Conservation (phyloP, 306 rosid genomes). For the Benincasa hispida region DNA sequence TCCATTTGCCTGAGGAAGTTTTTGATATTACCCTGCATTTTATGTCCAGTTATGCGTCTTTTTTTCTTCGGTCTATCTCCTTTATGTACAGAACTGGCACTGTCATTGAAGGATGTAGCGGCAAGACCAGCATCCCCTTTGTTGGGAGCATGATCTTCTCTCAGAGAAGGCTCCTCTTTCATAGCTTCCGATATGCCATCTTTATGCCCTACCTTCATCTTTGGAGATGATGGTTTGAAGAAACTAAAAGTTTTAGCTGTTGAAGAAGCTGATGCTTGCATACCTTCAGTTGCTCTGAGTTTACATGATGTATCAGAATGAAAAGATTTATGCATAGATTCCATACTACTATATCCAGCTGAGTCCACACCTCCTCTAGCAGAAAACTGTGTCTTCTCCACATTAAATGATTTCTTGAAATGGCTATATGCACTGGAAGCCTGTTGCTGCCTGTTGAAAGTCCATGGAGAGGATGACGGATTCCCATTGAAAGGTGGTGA, state of each 20-base stretch:
- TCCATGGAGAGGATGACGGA: constrained; percentile 20
- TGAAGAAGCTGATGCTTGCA: constrained; percentile 17
- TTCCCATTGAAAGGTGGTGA: constrained; percentile 20
- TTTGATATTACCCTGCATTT: constrained; percentile 11
- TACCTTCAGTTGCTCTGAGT: constrained; percentile 15
- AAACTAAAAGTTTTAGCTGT: constrained; percentile 27
- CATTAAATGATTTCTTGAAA: constrained; percentile 18
- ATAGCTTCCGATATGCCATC: constrained; percentile 10
- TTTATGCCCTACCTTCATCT: constrained; percentile 32
- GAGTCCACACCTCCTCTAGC: constrained; percentile 13
- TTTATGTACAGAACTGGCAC: constrained; percentile 21
- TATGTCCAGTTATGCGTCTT: constrained; percentile 14
- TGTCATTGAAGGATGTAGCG: constrained; percentile 16
- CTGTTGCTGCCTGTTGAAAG: constrained; percentile 18
- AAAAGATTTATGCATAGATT: constrained; percentile 10
- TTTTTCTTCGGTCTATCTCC: constrained; percentile 28
- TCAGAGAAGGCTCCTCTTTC: constrained; percentile 16
- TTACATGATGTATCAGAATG: constrained; percentile 21
- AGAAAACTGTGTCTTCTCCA: constrained; percentile 23
- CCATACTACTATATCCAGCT: constrained; percentile 10
- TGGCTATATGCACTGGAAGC: constrained; percentile 19
- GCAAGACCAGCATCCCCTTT: constrained; percentile 23
- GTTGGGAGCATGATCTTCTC: constrained; percentile 16
- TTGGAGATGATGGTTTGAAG: constrained; percentile 17
- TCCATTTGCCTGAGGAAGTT: constrained; percentile 11